Percentiles rank a stretch among this genome's conserved stretches.
These are phyloP conservation scores for Pseudodiploospora longispora DNA, from an alignment of 2,329 filamentous ascomycete genomes.

Conservation along the genomic window DNA sequence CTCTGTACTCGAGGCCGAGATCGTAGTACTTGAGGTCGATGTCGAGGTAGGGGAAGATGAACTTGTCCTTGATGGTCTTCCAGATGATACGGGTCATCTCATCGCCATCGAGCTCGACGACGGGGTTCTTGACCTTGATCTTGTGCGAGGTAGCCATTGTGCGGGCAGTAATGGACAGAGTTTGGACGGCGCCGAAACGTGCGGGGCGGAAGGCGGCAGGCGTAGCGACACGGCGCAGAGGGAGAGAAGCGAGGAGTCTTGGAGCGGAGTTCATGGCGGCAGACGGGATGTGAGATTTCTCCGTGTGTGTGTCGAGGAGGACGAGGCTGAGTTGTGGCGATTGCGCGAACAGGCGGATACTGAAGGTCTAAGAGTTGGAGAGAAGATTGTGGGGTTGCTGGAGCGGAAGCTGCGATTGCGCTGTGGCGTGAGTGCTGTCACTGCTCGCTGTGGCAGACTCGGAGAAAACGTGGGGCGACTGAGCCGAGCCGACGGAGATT, in stretches of 20 bases:
- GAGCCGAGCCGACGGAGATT: too few species aligned
- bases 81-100: slow-evolving; percentile 99
- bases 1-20: slow-evolving; percentile 85
- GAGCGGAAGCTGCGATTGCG: too few species aligned
- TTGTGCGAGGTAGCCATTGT: slow-evolving; percentile 59
- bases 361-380: too few species aligned
- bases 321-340: too few species aligned
- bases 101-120: slow-evolving; percentile 92
- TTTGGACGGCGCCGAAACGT: slow-evolving; percentile 30
- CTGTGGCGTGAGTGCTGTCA: too few species aligned
- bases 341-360: too few species aligned
- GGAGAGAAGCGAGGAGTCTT: slow-evolving; percentile 21
- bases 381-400: too few species aligned
- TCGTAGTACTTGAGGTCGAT: slow-evolving; percentile 99
- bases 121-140: slow-evolving; percentile 99
- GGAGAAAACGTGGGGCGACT: too few species aligned
- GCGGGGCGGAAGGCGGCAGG: slow-evolving; percentile 32
- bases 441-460: too few species aligned
- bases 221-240: slow-evolving; percentile 21
- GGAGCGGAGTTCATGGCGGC: slow-evolving; percentile 20
- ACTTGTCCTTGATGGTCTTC: slow-evolving; percentile 98
- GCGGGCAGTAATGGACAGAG: slow-evolving; percentile 57
- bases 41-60: slow-evolving; percentile 92
- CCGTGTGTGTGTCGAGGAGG: too few species aligned
- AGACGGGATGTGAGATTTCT: background rate